Evolutionary conservation across 2,329 filamentous ascomycete species (phyloP), one percentile per base, ranked within the genome.

Genomic region (Nothomitra cinnamomea): DNA sequence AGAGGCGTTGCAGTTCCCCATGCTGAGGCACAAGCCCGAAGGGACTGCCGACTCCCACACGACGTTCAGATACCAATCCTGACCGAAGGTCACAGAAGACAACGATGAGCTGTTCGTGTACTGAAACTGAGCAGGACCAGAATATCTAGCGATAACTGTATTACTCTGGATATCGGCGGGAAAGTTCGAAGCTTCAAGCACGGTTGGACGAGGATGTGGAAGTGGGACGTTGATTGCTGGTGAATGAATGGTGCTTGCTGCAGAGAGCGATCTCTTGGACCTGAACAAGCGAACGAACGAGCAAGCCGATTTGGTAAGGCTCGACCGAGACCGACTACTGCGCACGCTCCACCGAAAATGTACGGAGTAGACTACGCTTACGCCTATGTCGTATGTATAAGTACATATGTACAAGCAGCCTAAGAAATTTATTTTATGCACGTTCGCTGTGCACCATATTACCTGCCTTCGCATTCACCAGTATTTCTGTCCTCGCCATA

Each of bases 1-100:
- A 60, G 76, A 78, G 59, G 76, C 78, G 67, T 72, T 74, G 68
- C 75, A 77, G 69, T 72, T 69, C 65, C 74, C 79, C 79, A 83
- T 83, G 48, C 55, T 57, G 42, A 53, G 38, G 45, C 45, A 49
- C 24, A 41, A 35, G 45, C 32, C 45, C 42, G 13, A 19, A 45
- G 15, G 42, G 42, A 45, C 42, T 45, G 19, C 25, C 45, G 19
- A 49, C 28, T n/a, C 25, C 24, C 15, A 49, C 25, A 32, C 13
- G 24, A 49, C 25, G 25, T n/a, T 24, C 12, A 35, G 25, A 35
- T 35, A 28, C 25, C 13, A 28, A 49, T 49, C 24, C 13, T 19
- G 38, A 35, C 10, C n/a, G n/a, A n/a, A n/a, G 25, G n/a, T 7
- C 45, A 24, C 12, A 24, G 21, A 28, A 19, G 45, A 28, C 5